Evolutionary conservation across 495 filamentous ascomycete species (phyloP), one percentile per base, ranked within the genome.

Genomic region (Penicillium dipodomyicola): DNA sequence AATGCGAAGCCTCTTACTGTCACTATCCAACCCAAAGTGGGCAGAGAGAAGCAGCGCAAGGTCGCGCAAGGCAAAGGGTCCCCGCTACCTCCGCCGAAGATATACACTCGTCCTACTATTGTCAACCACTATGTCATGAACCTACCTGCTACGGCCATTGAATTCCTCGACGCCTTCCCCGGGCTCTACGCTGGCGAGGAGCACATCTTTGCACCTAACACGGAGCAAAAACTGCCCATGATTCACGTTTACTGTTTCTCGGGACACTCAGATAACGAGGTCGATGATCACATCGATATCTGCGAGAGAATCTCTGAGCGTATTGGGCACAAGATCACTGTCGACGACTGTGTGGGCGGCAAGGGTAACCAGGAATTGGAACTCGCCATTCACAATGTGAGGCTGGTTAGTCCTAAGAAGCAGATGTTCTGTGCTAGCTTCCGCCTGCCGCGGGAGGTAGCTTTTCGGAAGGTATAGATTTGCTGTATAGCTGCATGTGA

Each of bases 121-220:
- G 91, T 97, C 68, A 78, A 82, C 27, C 94, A 98, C 76, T 97
- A 91, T 68, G 87, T 97, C 51, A 95, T 98, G 87, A 98, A 98
- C 71, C 89, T 98, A 4, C 94, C 94, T 9, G 95, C 92, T 5
- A 84, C 81, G 3, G 94, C 94, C 1, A 84, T 92, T 57, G 82
- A 84, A 54, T 98, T 98, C 72, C 77, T 98, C 6, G 83, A 85
- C n/a, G 80, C 85, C 32, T 97, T 92, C 80, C 81, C 84, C 15
- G 93, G 95, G 9, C 68, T 96, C 14, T 97, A 97, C 65, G 71
- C 73, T 7, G 85, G 82, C 19, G 77, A 82, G 25, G 87, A 89
- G 63, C 48, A 72, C 3, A 76, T 90, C 2, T 92, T 95, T 61
- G 68, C 72, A 17, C 84, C 87, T 0, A 67, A 84, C 41, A 84